These are phyloP conservation scores for Setaria viridis DNA, from an alignment of 202 grass and related monocot species.

Conservation along the genomic window DNA sequence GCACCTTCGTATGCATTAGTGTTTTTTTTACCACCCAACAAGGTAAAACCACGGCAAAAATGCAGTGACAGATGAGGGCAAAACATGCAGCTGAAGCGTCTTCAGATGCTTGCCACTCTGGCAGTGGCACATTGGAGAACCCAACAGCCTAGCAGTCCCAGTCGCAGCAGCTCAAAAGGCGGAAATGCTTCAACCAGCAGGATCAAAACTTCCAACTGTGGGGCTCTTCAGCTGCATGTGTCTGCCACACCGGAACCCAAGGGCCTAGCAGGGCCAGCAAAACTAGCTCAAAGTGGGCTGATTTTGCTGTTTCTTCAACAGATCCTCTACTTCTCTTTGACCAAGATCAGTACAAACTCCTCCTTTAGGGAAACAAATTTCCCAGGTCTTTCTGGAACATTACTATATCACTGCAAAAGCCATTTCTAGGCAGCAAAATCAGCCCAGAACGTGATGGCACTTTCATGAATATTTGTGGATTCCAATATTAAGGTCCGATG, in stretches of 20 bases:
- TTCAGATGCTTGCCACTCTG: slow-evolving; percentile 10
- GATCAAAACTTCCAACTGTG: slow-evolving; percentile 19
- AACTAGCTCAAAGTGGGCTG: background rate
- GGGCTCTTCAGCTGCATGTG: background rate
- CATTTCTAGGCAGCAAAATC: background rate
- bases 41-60: slow-evolving; percentile 15
- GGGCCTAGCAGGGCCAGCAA: background rate
- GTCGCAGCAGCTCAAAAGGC: slow-evolving; percentile 1
- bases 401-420: slow-evolving; percentile 8
- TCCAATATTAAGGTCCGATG: slow-evolving; percentile 91
- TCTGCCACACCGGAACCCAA: background rate
- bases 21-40: background rate
- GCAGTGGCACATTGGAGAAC: background rate
- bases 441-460: background rate
- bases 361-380: slow-evolving; percentile 18
- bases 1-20: background rate
- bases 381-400: background rate
- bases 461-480: slow-evolving; percentile 72
- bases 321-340: background rate
- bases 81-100: background rate
- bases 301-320: background rate
- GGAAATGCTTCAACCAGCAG: background rate
- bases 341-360: background rate
- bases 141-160: background rate
- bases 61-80: background rate